Base-by-base conservation (phyloP, 2,329 filamentous ascomycete genomes). In the Clonostachys solani region DNA sequence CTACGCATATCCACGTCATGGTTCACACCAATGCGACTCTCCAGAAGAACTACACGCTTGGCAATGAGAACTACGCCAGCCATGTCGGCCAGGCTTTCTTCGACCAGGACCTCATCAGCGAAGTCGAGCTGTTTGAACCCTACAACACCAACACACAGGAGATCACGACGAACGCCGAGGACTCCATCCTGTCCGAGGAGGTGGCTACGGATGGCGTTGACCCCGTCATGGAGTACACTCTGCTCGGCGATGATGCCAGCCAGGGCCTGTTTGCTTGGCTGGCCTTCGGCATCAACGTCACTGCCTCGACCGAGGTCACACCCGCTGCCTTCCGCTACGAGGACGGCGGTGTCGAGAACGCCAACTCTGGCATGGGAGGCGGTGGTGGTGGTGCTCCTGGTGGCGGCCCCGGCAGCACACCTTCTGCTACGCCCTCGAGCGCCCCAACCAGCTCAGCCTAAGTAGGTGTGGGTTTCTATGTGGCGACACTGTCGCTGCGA, bases 41-140 rank as follows among this genome's bases (percentile, higher is more conserved):
- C 5, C 52, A 59, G 15, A 42, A 53, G 33, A 69, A 69, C 53
- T 51, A 59, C 34, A 68, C 66, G 1, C 59, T 69, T 4, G 59
- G 61, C 18, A 60, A 58, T 33, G 57, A 63, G 1, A 60, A 59
- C 42, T 63, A 63, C 33, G 72, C 79, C 47, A 75, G 78, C 9
- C 80, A 85, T 60, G 73, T 85, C 33, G 81, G 82, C n/a, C 81
- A 86, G 60, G 62, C 82, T 47, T 86, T 82, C 67, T 80, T 83
- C 57, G 79, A 84, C 60, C 76, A 84, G 56, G 68, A 71, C 46
- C 72, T 86, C 34, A 73, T 81, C 50, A 51, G 61, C 5, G 57
- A 67, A 19, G 78, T 84, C 42, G 77, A 81, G 49, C 56, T 62
- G 16, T 64, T 65, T 1, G 56, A 62, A 2, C 79, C 80, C 1